Conservation (phyloP, 2,329 filamentous ascomycete species). For the Dendryphion nanum region DNA sequence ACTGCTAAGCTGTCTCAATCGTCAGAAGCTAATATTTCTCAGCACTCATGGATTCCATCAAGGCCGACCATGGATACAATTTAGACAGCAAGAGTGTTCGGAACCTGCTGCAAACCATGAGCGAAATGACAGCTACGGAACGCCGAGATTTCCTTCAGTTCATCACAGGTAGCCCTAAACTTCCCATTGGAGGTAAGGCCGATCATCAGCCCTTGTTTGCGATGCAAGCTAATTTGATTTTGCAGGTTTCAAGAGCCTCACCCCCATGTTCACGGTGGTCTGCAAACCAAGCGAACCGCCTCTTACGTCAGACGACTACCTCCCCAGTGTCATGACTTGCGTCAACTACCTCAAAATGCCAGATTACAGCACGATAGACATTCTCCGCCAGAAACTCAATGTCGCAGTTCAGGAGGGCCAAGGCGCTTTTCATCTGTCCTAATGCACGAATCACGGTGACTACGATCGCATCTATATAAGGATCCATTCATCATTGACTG, state of each 20-base stretch:
- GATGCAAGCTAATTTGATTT: constrained; percentile 4
- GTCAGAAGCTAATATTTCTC: constrained; percentile 27
- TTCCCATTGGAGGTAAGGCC: constrained; percentile 88
- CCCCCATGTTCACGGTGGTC: constrained; percentile 97
- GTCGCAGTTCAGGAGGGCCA: constrained; percentile 93
- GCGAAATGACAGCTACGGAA: constrained; percentile 70
- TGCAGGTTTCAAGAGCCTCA: constrained; percentile 90
- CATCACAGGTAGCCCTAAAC: constrained; percentile 94
- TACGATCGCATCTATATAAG: no score
- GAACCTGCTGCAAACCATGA: constrained; percentile 93
- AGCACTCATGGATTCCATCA: constrained; percentile 97
- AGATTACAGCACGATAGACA: constrained; percentile 79
- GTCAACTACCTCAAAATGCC: constrained; percentile 98
- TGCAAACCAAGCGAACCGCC: constrained; percentile 98
- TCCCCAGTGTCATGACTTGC: constrained; percentile 99
- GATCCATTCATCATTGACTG: no score
- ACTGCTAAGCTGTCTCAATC: constrained; percentile 7
- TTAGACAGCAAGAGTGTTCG: constrained; percentile 96
- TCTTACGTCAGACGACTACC: constrained; percentile 90
- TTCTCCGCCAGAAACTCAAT: constrained; percentile 74
- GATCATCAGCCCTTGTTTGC: background rate
- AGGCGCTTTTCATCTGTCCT: constrained; percentile 95
- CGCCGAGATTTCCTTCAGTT: constrained; percentile 96
- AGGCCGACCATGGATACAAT: constrained; percentile 97
- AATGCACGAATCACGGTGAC: constrained; percentile 21